A percentile compares a stretch with the other conserved stretches of the same genome.
These are phyloP conservation scores for Coriolopsis trogii DNA, from an alignment of 1,284 basidiomycete species.

Conservation along the genomic window DNA sequence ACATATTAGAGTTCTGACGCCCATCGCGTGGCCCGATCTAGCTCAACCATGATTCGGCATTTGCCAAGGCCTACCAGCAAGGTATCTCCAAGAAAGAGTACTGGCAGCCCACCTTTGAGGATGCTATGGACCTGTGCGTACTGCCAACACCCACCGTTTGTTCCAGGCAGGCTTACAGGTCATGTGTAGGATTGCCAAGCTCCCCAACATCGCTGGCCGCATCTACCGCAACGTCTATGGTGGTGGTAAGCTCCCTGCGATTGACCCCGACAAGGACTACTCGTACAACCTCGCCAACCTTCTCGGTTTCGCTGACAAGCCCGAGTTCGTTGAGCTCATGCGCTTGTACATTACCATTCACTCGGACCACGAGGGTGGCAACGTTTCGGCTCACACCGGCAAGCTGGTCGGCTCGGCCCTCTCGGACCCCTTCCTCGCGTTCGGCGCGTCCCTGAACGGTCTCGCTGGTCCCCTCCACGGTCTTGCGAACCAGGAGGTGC, in stretches of 20 bases:
- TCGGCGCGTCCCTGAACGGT: slow-evolving; percentile 92
- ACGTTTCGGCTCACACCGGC: slow-evolving; percentile 96
- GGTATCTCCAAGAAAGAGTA: slow-evolving; percentile 97
- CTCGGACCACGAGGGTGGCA: slow-evolving; percentile 98
- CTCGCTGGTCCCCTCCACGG: slow-evolving; percentile 97
- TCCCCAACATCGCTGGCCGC: slow-evolving; percentile 95
- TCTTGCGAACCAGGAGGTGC: slow-evolving; percentile 95
- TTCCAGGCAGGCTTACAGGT: background rate
- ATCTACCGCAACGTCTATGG: slow-evolving; percentile 97
- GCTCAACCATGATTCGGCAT: slow-evolving; percentile 97
- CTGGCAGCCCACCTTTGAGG: slow-evolving; percentile 96
- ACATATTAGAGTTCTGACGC: slow-evolving; percentile 11
- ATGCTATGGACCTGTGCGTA: slow-evolving; percentile 91
- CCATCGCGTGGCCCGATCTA: slow-evolving; percentile 30
- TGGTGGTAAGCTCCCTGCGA: slow-evolving; percentile 86
- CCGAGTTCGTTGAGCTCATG: slow-evolving; percentile 92
- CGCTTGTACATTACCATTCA: slow-evolving; percentile 98
- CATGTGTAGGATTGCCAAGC: slow-evolving; percentile 84
- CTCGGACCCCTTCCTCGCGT: slow-evolving; percentile 97
- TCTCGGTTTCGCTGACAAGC: slow-evolving; percentile 91
- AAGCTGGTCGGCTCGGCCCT: slow-evolving; percentile 98
- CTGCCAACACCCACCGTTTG: too few relatives aligned
- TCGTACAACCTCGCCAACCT: slow-evolving; percentile 92
- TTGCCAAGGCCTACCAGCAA: slow-evolving; percentile 93
- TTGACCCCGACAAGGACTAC: slow-evolving; percentile 90